These are phyloP conservation scores for Astragalus membranaceus DNA, from an alignment of 306 rosid genomes.

Conservation along the genomic window DNA sequence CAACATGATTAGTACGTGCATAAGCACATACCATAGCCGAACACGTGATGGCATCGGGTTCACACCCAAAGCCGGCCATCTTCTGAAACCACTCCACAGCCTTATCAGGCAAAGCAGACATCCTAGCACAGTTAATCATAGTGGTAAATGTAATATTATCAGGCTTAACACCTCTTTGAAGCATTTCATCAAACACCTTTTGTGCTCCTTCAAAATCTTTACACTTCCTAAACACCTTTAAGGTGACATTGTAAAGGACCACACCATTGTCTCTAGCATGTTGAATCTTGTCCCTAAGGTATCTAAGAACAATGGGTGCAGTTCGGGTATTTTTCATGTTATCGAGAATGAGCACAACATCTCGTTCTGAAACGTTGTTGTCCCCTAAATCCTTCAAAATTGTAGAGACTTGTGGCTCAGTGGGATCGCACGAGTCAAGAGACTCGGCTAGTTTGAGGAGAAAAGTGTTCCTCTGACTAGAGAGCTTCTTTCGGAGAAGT, in stretches of 20 bases:
- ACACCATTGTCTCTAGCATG: constrained; percentile 30
- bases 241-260: constrained; percentile 59
- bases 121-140: constrained; percentile 69
- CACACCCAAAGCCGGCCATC: constrained; percentile 61
- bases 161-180: constrained; percentile 58
- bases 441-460: constrained; percentile 45
- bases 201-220: constrained; percentile 62
- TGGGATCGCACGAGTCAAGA: constrained; percentile 44
- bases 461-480: constrained; percentile 35
- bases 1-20: constrained; percentile 62
- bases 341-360: constrained; percentile 64
- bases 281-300: constrained; percentile 41
- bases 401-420: constrained; percentile 32
- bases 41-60: constrained; percentile 60
- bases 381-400: constrained; percentile 35
- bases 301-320: constrained; percentile 48
- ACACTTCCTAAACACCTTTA: constrained; percentile 61
- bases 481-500: constrained; percentile 38
- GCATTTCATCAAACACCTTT: constrained; percentile 79
- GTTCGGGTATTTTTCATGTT: constrained; percentile 45
- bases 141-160: constrained; percentile 75
- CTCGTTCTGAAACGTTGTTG: constrained; percentile 42
- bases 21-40: constrained; percentile 75
- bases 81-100: constrained; percentile 89
- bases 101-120: constrained; percentile 43